These are phyloP conservation scores for Artemisia argyi DNA, from an alignment of 129 eudicot species.

Conservation along the genomic window DNA sequence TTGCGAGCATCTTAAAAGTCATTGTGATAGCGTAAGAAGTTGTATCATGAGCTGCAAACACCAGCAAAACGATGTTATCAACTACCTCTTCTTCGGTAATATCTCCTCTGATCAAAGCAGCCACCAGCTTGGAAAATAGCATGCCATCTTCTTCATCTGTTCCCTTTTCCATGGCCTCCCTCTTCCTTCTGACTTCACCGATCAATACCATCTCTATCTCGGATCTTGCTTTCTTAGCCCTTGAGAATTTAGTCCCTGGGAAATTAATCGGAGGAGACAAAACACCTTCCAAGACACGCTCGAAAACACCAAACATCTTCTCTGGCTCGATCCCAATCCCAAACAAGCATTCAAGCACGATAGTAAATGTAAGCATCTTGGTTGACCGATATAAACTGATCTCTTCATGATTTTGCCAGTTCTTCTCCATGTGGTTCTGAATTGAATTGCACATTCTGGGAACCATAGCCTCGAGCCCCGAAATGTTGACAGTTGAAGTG, in stretches of 20 bases:
- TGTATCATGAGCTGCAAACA: conserved; percentile 93
- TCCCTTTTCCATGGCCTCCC: conserved; percentile 49
- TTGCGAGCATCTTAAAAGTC: conserved; percentile 76
- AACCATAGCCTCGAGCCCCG: conserved; percentile 55
- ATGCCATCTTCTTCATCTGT: conserved; percentile 30
- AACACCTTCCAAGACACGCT: conserved; percentile 72
- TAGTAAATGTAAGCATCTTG: conserved; percentile 59
- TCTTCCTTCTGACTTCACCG: conserved; percentile 53
- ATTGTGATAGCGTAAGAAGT: conserved; percentile 92
- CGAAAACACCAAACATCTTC: conserved; percentile 48
- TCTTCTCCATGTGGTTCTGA: conserved; percentile 42
- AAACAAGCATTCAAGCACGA: conserved; percentile 73
- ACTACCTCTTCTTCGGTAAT: conserved; percentile 75
- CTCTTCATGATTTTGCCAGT: conserved; percentile 43
- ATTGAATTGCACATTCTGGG: conserved; percentile 63
- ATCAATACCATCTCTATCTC: conserved; percentile 58
- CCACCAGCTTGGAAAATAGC: conserved; percentile 55
- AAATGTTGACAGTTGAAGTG: conserved; percentile 45
- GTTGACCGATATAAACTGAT: conserved; percentile 51
- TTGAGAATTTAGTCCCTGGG: conserved; percentile 69
- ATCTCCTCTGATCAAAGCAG: conserved; percentile 67
- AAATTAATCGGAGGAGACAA: conserved; percentile 51
- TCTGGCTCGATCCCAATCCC: conserved; percentile 59
- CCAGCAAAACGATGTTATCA: conserved; percentile 75
- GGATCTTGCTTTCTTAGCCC: conserved; percentile 67